Conservation (phyloP, 1,284 basidiomycete species). For the Puccinia horiana region DNA sequence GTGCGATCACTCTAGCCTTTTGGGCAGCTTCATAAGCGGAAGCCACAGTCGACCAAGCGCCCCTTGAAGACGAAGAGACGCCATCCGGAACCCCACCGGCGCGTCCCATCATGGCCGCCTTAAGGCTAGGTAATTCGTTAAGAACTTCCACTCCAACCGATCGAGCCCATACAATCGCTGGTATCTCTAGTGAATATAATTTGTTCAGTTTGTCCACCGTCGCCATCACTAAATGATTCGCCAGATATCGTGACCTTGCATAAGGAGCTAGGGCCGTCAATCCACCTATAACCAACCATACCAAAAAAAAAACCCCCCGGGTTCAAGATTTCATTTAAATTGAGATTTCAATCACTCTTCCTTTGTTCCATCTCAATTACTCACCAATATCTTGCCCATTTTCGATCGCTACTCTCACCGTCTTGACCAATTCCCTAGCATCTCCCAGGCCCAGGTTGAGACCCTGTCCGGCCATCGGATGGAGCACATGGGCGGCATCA, state of each 20-base stretch:
- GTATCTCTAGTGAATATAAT: conserved; percentile 70
- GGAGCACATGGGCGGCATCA: conserved; percentile 92
- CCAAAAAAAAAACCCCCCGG: not conserved
- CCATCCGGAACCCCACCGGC: conserved; percentile 65
- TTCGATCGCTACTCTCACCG: conserved; percentile 23
- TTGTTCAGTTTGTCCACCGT: conserved; percentile 85
- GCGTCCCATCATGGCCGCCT: conserved; percentile 76
- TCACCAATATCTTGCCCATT: conserved; percentile 44
- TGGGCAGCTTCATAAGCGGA: conserved; percentile 24
- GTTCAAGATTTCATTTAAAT: too few species aligned
- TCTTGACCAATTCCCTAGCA: conserved; percentile 56
- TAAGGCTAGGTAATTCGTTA: conserved; percentile 80
- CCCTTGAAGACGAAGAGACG: not conserved
- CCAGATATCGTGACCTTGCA: conserved; percentile 74
- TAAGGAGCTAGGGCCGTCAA: conserved; percentile 75
- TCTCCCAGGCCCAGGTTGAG: conserved; percentile 90
- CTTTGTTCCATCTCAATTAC: not conserved
- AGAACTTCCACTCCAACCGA: conserved; percentile 83
- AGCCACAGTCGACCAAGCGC: not conserved
- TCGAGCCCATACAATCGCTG: conserved; percentile 78
- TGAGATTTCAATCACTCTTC: not conserved
- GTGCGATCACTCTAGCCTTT: conserved; percentile 2
- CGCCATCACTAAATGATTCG: conserved; percentile 80
- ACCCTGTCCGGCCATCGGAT: conserved; percentile 96
- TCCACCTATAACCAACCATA: conserved; percentile 64